Conservation (phyloP, 2,329 filamentous ascomycete genomes). For the Plenodomus lindquistii region DNA sequence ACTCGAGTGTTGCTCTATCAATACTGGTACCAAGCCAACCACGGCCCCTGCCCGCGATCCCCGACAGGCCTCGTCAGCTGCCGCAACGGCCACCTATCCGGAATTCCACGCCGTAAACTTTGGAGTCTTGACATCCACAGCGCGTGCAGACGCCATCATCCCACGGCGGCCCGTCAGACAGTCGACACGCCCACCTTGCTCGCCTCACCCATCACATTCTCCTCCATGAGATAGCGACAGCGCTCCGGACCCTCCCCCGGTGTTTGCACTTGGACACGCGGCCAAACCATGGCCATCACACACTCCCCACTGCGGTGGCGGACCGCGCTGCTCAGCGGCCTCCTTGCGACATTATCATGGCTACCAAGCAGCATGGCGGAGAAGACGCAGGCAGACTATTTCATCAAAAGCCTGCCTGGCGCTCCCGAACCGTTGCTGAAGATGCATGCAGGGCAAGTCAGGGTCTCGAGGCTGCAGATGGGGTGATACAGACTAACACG, state of each 20-base stretch:
- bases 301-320: slow-evolving; percentile 35
- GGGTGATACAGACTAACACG: slow-evolving; percentile 5
- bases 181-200: slow-evolving; percentile 1
- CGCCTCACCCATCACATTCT: not conserved
- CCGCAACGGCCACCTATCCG: slow-evolving; percentile 34
- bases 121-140: slow-evolving; percentile 11
- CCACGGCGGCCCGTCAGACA: not conserved
- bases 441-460: slow-evolving; percentile 93
- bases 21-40: not conserved
- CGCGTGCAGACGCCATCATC: slow-evolving; percentile 3
- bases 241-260: slow-evolving; percentile 23
- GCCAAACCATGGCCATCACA: slow-evolving; percentile 30
- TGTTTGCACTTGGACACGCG: slow-evolving; percentile 13
- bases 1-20: not conserved
- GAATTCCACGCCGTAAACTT: slow-evolving; percentile 20
- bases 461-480: not conserved
- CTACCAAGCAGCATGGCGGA: slow-evolving; percentile 41
- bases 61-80: slow-evolving; percentile 32
- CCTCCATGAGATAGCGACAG: slow-evolving; percentile 43
- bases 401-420: slow-evolving; percentile 81
- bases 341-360: slow-evolving; percentile 39
- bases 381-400: slow-evolving; percentile 82
- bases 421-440: slow-evolving; percentile 80
- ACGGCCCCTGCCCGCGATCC: slow-evolving; percentile 7
- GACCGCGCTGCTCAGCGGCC: slow-evolving; percentile 35